A percentile compares a stretch with the other conserved stretches of the same genome.
phyloP scores from a whole-genome alignment of 2,329 filamentous ascomycete species.

The Fonsecaea pugnacius region DNA sequence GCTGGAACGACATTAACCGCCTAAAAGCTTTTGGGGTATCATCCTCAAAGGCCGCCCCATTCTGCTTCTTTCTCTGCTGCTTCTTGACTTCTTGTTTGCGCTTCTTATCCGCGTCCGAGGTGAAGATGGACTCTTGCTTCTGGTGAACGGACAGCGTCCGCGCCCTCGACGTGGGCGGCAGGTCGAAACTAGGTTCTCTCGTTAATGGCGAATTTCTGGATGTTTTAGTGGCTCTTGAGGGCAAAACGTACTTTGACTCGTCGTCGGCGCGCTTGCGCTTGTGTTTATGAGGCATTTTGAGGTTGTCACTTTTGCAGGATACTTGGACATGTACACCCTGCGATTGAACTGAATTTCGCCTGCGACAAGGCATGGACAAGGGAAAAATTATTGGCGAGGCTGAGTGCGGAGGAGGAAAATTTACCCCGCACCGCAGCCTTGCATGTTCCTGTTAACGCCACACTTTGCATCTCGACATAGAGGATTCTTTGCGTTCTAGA shows the following conservation, averaged over 20 bases:
- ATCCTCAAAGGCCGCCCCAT: slow-evolving; percentile 55
- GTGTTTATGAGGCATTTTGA: slow-evolving; percentile 82
- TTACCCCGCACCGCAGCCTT: slow-evolving; percentile 17
- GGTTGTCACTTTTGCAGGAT: too few species aligned
- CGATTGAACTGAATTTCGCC: not conserved
- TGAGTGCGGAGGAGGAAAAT: slow-evolving; percentile 13
- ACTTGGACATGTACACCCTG: not conserved
- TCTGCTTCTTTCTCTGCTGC: slow-evolving; percentile 42
- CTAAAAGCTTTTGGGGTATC: slow-evolving; percentile 89
- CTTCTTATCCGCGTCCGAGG: slow-evolving; percentile 41
- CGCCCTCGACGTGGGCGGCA: slow-evolving; percentile 65
- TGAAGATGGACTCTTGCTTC: slow-evolving; percentile 46
- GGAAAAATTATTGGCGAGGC: slow-evolving; percentile 11
- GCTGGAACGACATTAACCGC: slow-evolving; percentile 76
- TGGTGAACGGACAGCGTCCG: slow-evolving; percentile 55
- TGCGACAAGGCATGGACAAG: not conserved
- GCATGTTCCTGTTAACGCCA: too few species aligned
- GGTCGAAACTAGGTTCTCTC: slow-evolving; percentile 52
- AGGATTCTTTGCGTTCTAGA: not conserved
- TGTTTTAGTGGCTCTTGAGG: not conserved
- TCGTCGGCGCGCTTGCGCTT: slow-evolving; percentile 63
- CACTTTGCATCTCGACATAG: not conserved
- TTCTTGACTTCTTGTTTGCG: slow-evolving; percentile 30
- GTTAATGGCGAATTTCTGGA: too few species aligned
- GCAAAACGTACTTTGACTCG: slow-evolving; percentile 44